Evolutionary conservation across 148 eudicot species (phyloP), one percentile per base, ranked within the genome.

Genomic region (Nyssa sinensis): DNA sequence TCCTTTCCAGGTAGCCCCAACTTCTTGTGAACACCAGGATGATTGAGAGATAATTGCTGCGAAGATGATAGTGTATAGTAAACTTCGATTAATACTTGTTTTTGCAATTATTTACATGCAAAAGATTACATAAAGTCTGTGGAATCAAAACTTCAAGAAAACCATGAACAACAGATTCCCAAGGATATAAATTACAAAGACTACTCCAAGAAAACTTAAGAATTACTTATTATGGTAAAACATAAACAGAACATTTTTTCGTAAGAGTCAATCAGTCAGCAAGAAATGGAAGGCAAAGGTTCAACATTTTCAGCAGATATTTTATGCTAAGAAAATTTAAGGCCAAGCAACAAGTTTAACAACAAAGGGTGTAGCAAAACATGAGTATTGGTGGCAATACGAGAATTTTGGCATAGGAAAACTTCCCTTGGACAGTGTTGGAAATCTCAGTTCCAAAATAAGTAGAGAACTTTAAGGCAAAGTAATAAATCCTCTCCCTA

Each of bases 21-120:
- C 73, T 77, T 80, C 67, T 79, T 66, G 51, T 88, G 90, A 76
- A 92, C 79, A 75, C 31, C 41, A 61, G 94, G 93, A 73, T 89
- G 73, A 35, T 81, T 73, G 67, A 94, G 86, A 73, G 68, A 71
- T 27, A 95, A 71, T 84, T 85, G 88, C 98, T 95, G 94, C 78
- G 79, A 77, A 62, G 57, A 47, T 39, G 39, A 29, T 62, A 33
- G 24, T n/a, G n/a, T n/a, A n/a, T n/a, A n/a, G n/a, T n/a, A n/a
- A n/a, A n/a, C n/a, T n/a, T n/a, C n/a, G n/a, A n/a, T n/a, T n/a
- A n/a, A n/a, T n/a, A 51, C n/a, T 35, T 12, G 62, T 25, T 53
- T 33, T 24, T 21, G 23, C 30, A 35, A 64, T 19, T 37, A 6
- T 59, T 25, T 44, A 29, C 21, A 61, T 31, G 11, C 11, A 7